Evolutionary conservation across 1,284 basidiomycete genomes (phyloP), one percentile per base, ranked within the genome.

Genomic region (Leccinum pseudoinsigne): DNA sequence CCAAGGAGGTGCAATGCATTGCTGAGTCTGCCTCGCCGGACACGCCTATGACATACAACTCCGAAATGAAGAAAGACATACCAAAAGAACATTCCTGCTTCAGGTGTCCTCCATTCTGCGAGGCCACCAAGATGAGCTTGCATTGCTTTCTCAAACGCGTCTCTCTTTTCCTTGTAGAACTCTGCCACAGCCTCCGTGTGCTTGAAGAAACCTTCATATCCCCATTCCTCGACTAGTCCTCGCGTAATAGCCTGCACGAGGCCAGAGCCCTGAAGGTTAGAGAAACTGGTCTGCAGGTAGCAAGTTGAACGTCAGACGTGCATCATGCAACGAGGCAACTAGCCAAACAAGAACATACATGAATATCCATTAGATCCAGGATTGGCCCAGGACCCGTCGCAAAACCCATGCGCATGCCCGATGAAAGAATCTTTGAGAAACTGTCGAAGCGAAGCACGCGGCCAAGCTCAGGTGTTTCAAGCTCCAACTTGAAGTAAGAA

Each of bases 51-150:
- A 59, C 58, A 60, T 38, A 55, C 62, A 57, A 66, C 65, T 63
- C 59, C 67, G 61, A 66, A 68, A 11, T 58, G 61, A 57, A 55
- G 69, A 18, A 74, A 59, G 62, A 81, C 86, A 64, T 72, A 90
- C 93, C 93, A 95, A 72, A 93, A 86, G 79, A 95, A 95, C 91
- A 95, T 92, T 66, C 95, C 95, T 3, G 95, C 92, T 59, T 93
- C 89, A 0, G 96, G 96, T 1, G 84, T 81, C 50, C 80, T 85
- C 95, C 95, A 98, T 68, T 90, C 88, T 5, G 88, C 94, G 23
- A 95, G 77, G 2, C 87, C 92, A 61, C 80, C 81, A 34, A 98
- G 83, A 71, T 96, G 84, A 72, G 84, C 86, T 62, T 84, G 79
- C 75, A 95, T 89, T 38, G 90, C 88, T 1, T 76, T 75, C 73